These are phyloP conservation scores for Emydomyces testavorans DNA, from an alignment of 2,329 filamentous ascomycete genomes.

Conservation along the genomic window DNA sequence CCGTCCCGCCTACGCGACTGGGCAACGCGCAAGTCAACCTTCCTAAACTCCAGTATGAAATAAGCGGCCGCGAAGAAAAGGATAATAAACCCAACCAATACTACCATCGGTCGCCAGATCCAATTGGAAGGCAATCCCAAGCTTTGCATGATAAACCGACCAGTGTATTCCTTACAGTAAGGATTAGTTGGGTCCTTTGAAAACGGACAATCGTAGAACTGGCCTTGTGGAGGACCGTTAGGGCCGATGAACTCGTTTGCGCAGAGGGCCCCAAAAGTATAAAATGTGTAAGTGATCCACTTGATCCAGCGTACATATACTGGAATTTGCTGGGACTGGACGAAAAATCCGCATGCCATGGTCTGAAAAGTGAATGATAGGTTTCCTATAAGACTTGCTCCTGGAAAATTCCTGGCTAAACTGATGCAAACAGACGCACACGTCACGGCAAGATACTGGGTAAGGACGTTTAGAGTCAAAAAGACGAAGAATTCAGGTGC, in stretches of 20 bases:
- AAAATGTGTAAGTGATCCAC: conserved; percentile 36
- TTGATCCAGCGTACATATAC: conserved; percentile 71
- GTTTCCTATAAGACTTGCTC: conserved; percentile 61
- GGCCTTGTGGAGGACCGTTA: conserved; percentile 36
- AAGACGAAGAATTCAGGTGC: conserved; percentile 59
- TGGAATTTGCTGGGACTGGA: conserved; percentile 60
- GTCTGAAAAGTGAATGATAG: conserved; percentile 61
- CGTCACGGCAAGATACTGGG: conserved; percentile 62
- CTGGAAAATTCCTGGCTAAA: conserved; percentile 54
- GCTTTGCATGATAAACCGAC: conserved; percentile 55
- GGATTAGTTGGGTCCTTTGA: conserved; percentile 52
- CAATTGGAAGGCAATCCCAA: conserved; percentile 58
- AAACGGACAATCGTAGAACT: conserved; percentile 61
- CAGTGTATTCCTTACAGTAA: conserved; percentile 56
- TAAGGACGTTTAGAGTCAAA: conserved; percentile 55
- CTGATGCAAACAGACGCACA: conserved; percentile 59
- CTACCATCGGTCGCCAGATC: conserved; percentile 55
- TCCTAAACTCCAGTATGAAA: conserved; percentile 52
- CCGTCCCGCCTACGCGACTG: conserved; percentile 47
- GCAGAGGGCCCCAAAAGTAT: conserved; percentile 58
- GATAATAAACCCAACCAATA: conserved; percentile 50
- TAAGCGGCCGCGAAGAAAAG: conserved; percentile 53
- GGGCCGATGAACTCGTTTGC: conserved; percentile 56
- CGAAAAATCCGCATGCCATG: conserved; percentile 65
- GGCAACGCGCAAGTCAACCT: conserved; percentile 58